These are phyloP conservation scores for Fraxinus floribunda DNA, from an alignment of 305 asterid species.

Conservation along the genomic window DNA sequence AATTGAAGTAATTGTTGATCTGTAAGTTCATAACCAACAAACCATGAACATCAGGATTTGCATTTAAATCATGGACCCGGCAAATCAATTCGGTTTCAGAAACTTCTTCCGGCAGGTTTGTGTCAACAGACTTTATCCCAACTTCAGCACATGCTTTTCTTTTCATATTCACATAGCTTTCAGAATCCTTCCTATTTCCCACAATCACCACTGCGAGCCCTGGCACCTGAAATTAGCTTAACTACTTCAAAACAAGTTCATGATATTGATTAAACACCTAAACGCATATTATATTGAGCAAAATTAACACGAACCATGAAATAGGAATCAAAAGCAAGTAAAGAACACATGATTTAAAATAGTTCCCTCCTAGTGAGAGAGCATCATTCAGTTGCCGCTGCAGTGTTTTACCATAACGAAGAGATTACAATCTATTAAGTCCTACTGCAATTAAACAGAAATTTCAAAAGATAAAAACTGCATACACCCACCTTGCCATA, in stretches of 20 bases:
- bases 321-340: not conserved
- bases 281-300: not conserved
- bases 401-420: not conserved
- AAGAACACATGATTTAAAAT: not conserved
- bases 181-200: constrained; percentile 85
- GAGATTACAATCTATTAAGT: not conserved
- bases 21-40: constrained; percentile 28
- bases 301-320: not conserved
- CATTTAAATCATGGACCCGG: constrained; percentile 81
- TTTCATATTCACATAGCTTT: constrained; percentile 90
- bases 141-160: constrained; percentile 91
- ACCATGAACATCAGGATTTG: constrained; percentile 87
- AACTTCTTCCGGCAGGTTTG: constrained; percentile 75
- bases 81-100: constrained; percentile 65
- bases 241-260: not conserved
- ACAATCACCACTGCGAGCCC: constrained; percentile 95
- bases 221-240: constrained; percentile 63
- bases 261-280: not conserved
- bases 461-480: not conserved
- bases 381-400: not conserved
- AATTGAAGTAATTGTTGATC: constrained; percentile 1
- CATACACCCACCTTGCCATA: constrained; percentile 55
- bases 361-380: not conserved
- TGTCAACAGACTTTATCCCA: constrained; percentile 73
- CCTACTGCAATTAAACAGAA: not conserved